Conservation (phyloP, 2,329 filamentous ascomycete species). For the Fusarium stilboides region DNA sequence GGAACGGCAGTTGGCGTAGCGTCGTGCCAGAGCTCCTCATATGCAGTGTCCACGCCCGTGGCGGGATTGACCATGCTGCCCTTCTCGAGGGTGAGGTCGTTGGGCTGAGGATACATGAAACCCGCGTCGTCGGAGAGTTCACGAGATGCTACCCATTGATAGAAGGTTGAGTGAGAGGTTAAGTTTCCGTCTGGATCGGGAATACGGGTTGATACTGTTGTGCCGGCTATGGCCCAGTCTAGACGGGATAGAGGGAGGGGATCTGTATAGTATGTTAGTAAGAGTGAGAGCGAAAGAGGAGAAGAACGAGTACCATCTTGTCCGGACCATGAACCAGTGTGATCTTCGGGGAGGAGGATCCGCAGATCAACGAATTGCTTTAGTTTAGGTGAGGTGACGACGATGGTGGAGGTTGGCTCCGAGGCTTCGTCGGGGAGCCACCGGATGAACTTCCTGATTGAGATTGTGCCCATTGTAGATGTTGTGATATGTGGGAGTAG, state of each 20-base stretch:
- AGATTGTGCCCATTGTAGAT: slow-evolving; percentile 65
- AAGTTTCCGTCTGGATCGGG: slow-evolving; percentile 47
- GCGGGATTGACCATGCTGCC: slow-evolving; percentile 73
- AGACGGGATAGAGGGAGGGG: slow-evolving; percentile 56
- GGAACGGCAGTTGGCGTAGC: slow-evolving; percentile 52
- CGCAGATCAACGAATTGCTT: slow-evolving; percentile 74
- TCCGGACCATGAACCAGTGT: slow-evolving; percentile 32
- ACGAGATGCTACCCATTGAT: slow-evolving; percentile 73
- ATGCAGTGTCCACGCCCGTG: slow-evolving; percentile 65
- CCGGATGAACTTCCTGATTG: slow-evolving; percentile 71
- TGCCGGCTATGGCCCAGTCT: slow-evolving; percentile 78
- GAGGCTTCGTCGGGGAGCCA: slow-evolving; percentile 67
- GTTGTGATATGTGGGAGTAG: background rate
- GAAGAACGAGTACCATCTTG: slow-evolving; percentile 35
- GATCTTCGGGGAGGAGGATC: slow-evolving; percentile 57
- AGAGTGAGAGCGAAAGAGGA: too few relatives aligned
- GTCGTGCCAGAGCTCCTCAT: slow-evolving; percentile 78
- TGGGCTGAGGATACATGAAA: slow-evolving; percentile 64
- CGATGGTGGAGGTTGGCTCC: slow-evolving; percentile 76
- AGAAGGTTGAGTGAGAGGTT: slow-evolving; percentile 63
- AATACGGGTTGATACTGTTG: slow-evolving; percentile 57
- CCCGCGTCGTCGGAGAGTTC: slow-evolving; percentile 67
- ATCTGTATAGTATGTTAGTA: slow-evolving; percentile 25
- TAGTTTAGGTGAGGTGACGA: slow-evolving; percentile 71
- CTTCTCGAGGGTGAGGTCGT: slow-evolving; percentile 66